Percentiles rank a stretch among this genome's conserved stretches.
Evolutionary conservation across 1,284 basidiomycete species (phyloP).

Genomic region (Omphalotus olearius): DNA sequence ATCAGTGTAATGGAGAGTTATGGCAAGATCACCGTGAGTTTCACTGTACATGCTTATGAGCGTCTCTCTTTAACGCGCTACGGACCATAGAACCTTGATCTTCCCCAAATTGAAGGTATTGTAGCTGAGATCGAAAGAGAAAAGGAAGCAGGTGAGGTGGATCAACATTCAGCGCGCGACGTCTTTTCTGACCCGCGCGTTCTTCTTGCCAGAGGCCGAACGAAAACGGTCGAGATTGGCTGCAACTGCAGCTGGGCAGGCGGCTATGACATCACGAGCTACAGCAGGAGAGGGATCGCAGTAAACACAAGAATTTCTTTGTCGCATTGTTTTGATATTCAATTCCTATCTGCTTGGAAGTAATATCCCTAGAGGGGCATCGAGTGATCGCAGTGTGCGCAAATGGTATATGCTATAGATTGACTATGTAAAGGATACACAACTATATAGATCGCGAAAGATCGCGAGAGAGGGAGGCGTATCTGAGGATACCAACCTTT

Average conservation of each 20-base stretch:
- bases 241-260: conserved; percentile 79
- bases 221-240: conserved; percentile 75
- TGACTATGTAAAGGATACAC: too few species aligned
- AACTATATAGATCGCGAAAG: too few species aligned
- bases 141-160: conserved; percentile 82
- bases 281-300: conserved; percentile 36
- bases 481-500: too few species aligned
- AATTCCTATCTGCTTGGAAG: not conserved
- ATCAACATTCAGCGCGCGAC: not conserved
- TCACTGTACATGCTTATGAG: not conserved
- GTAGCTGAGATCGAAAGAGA: conserved; percentile 91
- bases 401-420: too few species aligned
- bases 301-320: conserved; percentile 15
- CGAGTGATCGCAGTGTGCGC: too few species aligned
- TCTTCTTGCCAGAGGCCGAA: conserved; percentile 69
- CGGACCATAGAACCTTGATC: conserved; percentile 68
- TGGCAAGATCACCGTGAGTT: conserved; percentile 81
- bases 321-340: not conserved
- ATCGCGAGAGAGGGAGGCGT: too few species aligned
- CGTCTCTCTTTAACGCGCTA: conserved; percentile 1
- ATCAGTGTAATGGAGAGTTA: conserved; percentile 96
- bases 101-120: conserved; percentile 85
- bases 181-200: conserved; percentile 5
- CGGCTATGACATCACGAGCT: conserved; percentile 71
- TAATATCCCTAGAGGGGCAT: too few species aligned